Evolutionary conservation across 2,329 filamentous ascomycete genomes (phyloP).

Genomic region (Intubia oerlemansii): DNA sequence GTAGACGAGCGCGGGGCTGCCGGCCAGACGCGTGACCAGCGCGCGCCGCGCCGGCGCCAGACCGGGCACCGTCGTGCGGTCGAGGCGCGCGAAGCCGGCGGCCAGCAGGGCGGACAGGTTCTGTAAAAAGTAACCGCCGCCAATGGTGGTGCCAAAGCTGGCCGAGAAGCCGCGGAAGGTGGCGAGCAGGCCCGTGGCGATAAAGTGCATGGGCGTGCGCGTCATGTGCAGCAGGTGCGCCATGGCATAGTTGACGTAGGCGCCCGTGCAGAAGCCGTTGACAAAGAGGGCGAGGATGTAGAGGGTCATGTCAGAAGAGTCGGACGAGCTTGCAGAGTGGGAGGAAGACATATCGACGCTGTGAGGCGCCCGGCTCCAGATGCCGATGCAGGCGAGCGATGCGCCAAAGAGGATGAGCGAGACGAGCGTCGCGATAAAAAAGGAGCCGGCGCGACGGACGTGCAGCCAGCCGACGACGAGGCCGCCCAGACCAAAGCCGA

Average conservation of each 20-base stretch:
- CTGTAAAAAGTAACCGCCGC: slow-evolving; percentile 53
- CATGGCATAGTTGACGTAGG: slow-evolving; percentile 59
- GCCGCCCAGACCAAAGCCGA: slow-evolving; percentile 56
- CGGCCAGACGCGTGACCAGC: slow-evolving; percentile 25
- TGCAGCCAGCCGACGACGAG: slow-evolving; percentile 55
- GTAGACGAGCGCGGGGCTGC: slow-evolving; percentile 28
- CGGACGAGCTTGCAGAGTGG: too few relatives aligned
- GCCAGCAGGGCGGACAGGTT: slow-evolving; percentile 32
- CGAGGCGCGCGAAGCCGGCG: slow-evolving; percentile 30
- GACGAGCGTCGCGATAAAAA: slow-evolving; percentile 42
- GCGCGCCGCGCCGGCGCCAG: slow-evolving; percentile 14
- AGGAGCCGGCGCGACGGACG: slow-evolving; percentile 50
- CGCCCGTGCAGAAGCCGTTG: slow-evolving; percentile 54
- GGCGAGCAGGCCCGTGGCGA: slow-evolving; percentile 52
- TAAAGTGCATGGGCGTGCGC: slow-evolving; percentile 42
- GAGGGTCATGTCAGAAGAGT: too few relatives aligned
- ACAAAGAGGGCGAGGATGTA: slow-evolving; percentile 41
- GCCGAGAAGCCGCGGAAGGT: slow-evolving; percentile 70
- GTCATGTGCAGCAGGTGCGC: slow-evolving; percentile 62
- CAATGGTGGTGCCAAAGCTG: slow-evolving; percentile 60
- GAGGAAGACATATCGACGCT: too few relatives aligned
- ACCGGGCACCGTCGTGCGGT: slow-evolving; percentile 13
- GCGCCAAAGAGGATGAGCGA: slow-evolving; percentile 38
- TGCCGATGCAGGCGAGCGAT: slow-evolving; percentile 25
- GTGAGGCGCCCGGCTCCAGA: slow-evolving; percentile 27